Evolutionary conservation across 176 grass and related monocot species (phyloP).

Genomic region (Leersia perrieri): DNA sequence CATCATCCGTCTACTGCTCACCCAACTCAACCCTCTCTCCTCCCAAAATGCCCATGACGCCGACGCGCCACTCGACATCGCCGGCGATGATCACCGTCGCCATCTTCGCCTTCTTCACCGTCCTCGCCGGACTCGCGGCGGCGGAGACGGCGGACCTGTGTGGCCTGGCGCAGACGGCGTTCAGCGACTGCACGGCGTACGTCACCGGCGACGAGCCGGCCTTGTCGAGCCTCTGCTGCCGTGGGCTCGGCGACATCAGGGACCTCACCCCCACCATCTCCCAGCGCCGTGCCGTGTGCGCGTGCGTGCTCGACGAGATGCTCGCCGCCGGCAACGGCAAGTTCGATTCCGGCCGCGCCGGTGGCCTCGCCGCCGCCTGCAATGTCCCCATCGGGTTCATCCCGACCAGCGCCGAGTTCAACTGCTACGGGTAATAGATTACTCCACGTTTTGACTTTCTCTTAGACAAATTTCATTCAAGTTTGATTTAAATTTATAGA

Average conservation of each 20-base stretch:
- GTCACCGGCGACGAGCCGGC: background rate
- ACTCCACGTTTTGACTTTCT: too few relatives aligned
- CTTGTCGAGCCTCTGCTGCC: constrained; percentile 12
- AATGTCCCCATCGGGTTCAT: constrained; percentile 2
- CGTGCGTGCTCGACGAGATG: constrained; percentile 27
- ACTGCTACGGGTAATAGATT: constrained; percentile 25
- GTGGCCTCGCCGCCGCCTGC: constrained; percentile 11
- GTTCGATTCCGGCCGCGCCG: background rate
- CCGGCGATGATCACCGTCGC: background rate
- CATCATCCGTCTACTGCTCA: background rate
- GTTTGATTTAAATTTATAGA: too few relatives aligned
- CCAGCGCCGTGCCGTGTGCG: background rate
- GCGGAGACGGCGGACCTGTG: background rate
- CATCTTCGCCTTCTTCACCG: background rate
- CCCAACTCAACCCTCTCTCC: background rate
- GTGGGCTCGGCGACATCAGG: constrained; percentile 1
- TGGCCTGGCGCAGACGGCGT: constrained; percentile 6
- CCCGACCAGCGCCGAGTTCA: constrained; percentile 19
- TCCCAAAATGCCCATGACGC: constrained; percentile 8
- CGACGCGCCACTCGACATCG: background rate
- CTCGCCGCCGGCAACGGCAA: constrained; percentile 18
- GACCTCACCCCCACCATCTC: background rate
- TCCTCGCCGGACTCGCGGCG: background rate
- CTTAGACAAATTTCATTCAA: too few relatives aligned
- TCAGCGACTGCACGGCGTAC: constrained; percentile 37